A percentile compares a stretch with the other conserved stretches of the same genome.
Conservation (phyloP, 1,284 basidiomycete species). For the Laetiporus sulphureus region DNA sequence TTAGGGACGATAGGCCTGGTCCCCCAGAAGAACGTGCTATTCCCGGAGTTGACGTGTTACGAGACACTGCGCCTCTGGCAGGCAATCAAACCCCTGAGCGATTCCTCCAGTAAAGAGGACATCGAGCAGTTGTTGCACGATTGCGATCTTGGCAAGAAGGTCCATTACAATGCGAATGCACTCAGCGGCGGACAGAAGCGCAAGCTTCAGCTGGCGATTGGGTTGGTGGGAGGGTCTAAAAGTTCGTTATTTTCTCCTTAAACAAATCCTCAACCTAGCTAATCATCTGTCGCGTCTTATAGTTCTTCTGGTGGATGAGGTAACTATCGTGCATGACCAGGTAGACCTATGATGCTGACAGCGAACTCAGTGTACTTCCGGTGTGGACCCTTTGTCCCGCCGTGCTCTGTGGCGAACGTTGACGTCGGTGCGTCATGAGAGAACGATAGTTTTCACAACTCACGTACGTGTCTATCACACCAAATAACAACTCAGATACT, state of each 20-base stretch:
- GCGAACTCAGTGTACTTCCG: conserved; percentile 54
- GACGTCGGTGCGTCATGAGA: conserved; percentile 55
- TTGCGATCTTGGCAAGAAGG: conserved; percentile 67
- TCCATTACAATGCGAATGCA: conserved; percentile 56
- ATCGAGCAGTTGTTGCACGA: conserved; percentile 56
- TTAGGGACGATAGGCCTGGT: conserved; percentile 70
- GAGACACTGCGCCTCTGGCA: conserved; percentile 72
- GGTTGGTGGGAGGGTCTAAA: conserved; percentile 67
- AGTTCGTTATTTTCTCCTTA: conserved; percentile 32
- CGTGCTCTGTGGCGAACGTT: conserved; percentile 74
- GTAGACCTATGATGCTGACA: neutral
- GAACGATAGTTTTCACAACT: conserved; percentile 65
- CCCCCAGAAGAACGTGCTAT: conserved; percentile 79
- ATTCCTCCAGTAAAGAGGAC: conserved; percentile 42
- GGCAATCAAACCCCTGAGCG: conserved; percentile 62
- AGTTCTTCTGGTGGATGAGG: conserved; percentile 72
- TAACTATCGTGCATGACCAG: conserved; percentile 9
- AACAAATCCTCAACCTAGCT: too few relatives aligned
- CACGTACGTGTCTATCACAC: conserved; percentile 37
- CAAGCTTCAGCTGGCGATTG: conserved; percentile 75
- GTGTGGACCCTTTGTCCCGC: conserved; percentile 74
- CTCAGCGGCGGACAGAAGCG: conserved; percentile 79
- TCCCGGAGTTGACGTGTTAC: conserved; percentile 68
- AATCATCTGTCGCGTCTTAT: too few relatives aligned
- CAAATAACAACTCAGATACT: neutral